Conservation (phyloP, 2,329 filamentous ascomycete genomes). For the Conoideocrella luteorostrata region DNA sequence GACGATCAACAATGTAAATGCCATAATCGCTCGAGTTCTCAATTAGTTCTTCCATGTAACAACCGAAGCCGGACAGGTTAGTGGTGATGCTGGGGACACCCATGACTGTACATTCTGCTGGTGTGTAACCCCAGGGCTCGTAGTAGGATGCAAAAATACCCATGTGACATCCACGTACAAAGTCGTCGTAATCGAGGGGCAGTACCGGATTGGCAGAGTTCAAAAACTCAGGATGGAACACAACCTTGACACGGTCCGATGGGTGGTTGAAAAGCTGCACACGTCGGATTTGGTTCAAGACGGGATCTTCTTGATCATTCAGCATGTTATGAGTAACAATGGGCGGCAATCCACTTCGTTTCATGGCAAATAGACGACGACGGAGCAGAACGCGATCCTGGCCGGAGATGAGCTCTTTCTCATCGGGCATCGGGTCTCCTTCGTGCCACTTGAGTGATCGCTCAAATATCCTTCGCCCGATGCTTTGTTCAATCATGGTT, state of each 20-base stretch:
- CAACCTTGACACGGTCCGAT: constrained; percentile 88
- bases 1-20: constrained; percentile 96
- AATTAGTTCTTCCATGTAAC: constrained; percentile 99
- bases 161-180: constrained; percentile 92
- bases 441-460: constrained; percentile 93
- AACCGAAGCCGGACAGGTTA: constrained; percentile 94
- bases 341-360: constrained; percentile 79
- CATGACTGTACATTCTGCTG: constrained; percentile 98
- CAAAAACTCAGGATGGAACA: constrained; percentile 97
- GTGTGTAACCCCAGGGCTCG: constrained; percentile 98
- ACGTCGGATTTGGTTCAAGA: constrained; percentile 90
- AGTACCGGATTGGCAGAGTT: constrained; percentile 93
- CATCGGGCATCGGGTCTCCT: constrained; percentile 85
- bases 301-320: constrained; percentile 87
- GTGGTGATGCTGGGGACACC: constrained; percentile 97
- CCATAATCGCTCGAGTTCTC: constrained; percentile 97
- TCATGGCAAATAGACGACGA: constrained; percentile 92
- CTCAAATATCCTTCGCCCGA: constrained; percentile 91
- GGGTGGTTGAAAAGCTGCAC: constrained; percentile 97
- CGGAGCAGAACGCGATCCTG: constrained; percentile 91
- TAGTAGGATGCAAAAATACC: constrained; percentile 98
- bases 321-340: constrained; percentile 99
- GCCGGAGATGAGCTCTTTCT: constrained; percentile 89
- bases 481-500: constrained; percentile 84
- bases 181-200: constrained; percentile 95